A percentile compares a stretch with the other conserved stretches of the same genome.
Conservation (phyloP, 2,329 filamentous ascomycete genomes). For the Calonectria hawksworthii region DNA sequence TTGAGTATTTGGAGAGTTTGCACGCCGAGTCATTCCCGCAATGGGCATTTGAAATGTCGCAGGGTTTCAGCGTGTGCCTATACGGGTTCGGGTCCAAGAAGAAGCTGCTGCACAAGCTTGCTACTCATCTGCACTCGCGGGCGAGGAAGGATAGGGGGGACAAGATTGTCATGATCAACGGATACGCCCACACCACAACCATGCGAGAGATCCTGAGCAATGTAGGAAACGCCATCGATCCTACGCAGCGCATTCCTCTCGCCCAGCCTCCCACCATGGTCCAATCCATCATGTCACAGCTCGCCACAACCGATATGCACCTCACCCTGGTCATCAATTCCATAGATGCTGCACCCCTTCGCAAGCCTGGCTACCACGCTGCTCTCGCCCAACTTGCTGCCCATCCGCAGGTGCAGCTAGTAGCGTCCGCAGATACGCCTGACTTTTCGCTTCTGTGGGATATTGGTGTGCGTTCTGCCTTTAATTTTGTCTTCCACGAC, state of each 20-base stretch:
- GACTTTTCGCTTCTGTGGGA: conserved; percentile 94
- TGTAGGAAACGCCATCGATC: conserved; percentile 74
- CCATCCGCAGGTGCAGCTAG: conserved; percentile 78
- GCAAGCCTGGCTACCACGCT: conserved; percentile 77
- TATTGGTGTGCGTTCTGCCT: conserved; percentile 82
- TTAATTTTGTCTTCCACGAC: conserved; percentile 93
- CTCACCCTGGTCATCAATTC: conserved; percentile 87
- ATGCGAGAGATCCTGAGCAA: conserved; percentile 79
- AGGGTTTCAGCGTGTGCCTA: conserved; percentile 90
- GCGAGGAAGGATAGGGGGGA: conserved; percentile 49
- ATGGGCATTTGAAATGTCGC: conserved; percentile 90
- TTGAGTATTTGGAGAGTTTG: conserved; percentile 78
- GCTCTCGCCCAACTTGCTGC: conserved; percentile 83
- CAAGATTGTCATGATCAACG: conserved; percentile 86
- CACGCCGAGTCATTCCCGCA: conserved; percentile 89
- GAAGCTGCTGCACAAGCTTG: conserved; percentile 80
- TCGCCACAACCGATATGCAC: conserved; percentile 59
- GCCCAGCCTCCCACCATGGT: conserved; percentile 79
- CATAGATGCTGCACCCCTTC: conserved; percentile 84
- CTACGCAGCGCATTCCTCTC: conserved; percentile 63
- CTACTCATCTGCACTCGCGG: conserved; percentile 71
- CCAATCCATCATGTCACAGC: conserved; percentile 72
- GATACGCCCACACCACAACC: conserved; percentile 78
- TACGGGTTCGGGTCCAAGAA: conserved; percentile 96
- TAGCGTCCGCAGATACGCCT: conserved; percentile 89